A percentile compares a stretch with the other conserved stretches of the same genome.
phyloP scores from a whole-genome alignment of 1,284 basidiomycete genomes.

The Kalmanozyma brasiliensis region DNA sequence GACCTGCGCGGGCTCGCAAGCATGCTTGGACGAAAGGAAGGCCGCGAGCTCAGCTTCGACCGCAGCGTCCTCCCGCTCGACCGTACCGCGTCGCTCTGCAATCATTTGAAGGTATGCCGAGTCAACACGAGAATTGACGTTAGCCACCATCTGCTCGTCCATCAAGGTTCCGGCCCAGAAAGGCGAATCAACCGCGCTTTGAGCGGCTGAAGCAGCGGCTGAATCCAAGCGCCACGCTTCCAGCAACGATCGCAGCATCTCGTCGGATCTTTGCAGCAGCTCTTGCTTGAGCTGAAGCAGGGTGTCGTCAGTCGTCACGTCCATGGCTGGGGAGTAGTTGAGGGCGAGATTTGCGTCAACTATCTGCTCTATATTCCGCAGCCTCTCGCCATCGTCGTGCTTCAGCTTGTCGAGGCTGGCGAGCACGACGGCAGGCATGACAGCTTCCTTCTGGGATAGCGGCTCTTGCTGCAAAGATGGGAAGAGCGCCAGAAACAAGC shows the following conservation, averaged over 20 bases:
- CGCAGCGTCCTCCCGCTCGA: neutral
- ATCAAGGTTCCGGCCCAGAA: conserved; percentile 32
- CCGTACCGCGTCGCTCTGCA: conserved; percentile 11
- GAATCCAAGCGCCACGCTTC: conserved; percentile 19
- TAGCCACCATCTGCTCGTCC: conserved; percentile 37
- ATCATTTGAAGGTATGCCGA: conserved; percentile 23
- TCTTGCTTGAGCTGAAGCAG: conserved; percentile 18
- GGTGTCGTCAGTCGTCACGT: conserved; percentile 19
- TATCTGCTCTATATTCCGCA: conserved; percentile 25
- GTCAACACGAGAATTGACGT: conserved; percentile 34
- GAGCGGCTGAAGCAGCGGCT: conserved; percentile 3
- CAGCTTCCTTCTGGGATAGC: conserved; percentile 13
- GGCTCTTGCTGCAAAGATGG: conserved; percentile 4
- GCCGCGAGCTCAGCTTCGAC: conserved; percentile 22
- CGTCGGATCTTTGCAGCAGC: conserved; percentile 23
- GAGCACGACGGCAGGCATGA: conserved; percentile 23
- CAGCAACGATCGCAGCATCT: conserved; percentile 38
- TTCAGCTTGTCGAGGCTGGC: conserved; percentile 14
- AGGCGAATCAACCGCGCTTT: neutral
- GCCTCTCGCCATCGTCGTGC: neutral
- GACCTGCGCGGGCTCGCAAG: conserved; percentile 32
- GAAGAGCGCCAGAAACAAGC: conserved; percentile 41
- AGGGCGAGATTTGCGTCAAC: conserved; percentile 35
- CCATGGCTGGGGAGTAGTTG: conserved; percentile 55
- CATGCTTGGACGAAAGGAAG: conserved; percentile 26